Conservation (phyloP, 768 basidiomycete genomes). For the Boletales sp. region DNA sequence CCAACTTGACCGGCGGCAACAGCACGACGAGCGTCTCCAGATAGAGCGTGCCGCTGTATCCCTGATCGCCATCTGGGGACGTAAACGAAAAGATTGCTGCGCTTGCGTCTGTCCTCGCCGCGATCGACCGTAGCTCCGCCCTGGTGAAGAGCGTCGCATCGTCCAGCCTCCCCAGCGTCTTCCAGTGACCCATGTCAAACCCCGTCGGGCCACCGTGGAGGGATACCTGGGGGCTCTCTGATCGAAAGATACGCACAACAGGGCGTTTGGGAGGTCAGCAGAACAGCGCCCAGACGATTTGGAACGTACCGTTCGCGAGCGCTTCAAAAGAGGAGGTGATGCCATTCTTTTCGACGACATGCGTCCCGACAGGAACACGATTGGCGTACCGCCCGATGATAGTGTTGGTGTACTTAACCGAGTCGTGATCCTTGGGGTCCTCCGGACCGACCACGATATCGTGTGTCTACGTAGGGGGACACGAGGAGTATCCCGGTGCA, state of each 20-base stretch:
- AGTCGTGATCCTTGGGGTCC: slow-evolving; percentile 51
- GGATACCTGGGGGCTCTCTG: slow-evolving; percentile 54
- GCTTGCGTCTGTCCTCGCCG: slow-evolving; percentile 22
- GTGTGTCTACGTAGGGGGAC: slow-evolving; percentile 48
- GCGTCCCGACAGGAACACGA: slow-evolving; percentile 60
- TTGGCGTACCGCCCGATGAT: slow-evolving; percentile 74
- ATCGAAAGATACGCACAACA: not conserved
- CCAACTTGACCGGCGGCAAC: slow-evolving; percentile 35
- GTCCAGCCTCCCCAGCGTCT: slow-evolving; percentile 35
- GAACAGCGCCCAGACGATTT: not conserved
- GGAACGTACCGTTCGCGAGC: slow-evolving; percentile 33
- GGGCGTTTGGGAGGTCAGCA: too few species aligned
- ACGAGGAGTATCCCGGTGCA: too few species aligned
- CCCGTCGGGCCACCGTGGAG: slow-evolving; percentile 71
- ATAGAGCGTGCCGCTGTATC: slow-evolving; percentile 59
- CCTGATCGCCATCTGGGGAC: slow-evolving; percentile 67
- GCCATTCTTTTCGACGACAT: slow-evolving; percentile 51
- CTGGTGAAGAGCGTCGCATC: slow-evolving; percentile 52
- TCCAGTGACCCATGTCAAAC: slow-evolving; percentile 59
- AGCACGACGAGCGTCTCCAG: slow-evolving; percentile 57
- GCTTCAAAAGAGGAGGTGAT: slow-evolving; percentile 46
- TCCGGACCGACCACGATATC: slow-evolving; percentile 77
- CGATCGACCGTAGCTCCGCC: slow-evolving; percentile 48
- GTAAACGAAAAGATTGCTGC: slow-evolving; percentile 55
- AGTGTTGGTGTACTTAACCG: slow-evolving; percentile 68